Conservation (phyloP, 169 alveolate species). For the Plasmodium cynomolgi region DNA sequence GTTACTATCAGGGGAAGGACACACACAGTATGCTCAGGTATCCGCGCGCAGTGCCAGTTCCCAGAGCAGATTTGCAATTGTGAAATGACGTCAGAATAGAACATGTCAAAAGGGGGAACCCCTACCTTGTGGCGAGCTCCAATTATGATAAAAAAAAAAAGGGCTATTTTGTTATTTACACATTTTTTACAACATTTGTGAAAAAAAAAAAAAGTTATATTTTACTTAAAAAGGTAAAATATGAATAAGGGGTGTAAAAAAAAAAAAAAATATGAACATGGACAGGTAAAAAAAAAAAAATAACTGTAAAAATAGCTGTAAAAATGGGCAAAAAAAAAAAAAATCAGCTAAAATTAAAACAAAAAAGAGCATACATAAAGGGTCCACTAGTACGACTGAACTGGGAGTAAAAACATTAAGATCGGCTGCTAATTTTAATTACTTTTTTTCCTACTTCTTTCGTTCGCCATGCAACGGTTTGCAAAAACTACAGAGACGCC, state of each 20-base stretch:
- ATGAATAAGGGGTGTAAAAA: neutral
- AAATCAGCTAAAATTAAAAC: neutral
- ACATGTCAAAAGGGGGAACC: neutral
- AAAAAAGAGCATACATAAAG: neutral
- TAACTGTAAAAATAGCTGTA: neutral
- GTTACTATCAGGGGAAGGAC: neutral
- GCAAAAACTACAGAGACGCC: neutral
- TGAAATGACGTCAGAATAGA: neutral
- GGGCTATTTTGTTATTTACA: conserved; percentile 13
- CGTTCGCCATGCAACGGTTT: neutral
- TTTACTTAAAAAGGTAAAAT: neutral
- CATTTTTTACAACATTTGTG: conserved; percentile 15
- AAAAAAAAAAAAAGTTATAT: conserved; percentile 13
- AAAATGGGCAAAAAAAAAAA: conserved; percentile 7
- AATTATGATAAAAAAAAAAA: conserved; percentile 8
- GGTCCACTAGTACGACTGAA: neutral
- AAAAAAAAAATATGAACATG: conserved; percentile 14
- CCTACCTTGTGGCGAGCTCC: neutral
- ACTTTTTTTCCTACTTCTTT: neutral
- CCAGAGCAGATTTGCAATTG: neutral
- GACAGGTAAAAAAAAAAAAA: neutral
- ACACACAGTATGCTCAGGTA: neutral
- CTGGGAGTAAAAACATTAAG: neutral
- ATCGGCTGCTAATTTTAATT: conserved; percentile 25
- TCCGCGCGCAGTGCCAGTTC: neutral